phyloP scores from a whole-genome alignment of 345 rosid species.

The Populus ilicifolia region DNA sequence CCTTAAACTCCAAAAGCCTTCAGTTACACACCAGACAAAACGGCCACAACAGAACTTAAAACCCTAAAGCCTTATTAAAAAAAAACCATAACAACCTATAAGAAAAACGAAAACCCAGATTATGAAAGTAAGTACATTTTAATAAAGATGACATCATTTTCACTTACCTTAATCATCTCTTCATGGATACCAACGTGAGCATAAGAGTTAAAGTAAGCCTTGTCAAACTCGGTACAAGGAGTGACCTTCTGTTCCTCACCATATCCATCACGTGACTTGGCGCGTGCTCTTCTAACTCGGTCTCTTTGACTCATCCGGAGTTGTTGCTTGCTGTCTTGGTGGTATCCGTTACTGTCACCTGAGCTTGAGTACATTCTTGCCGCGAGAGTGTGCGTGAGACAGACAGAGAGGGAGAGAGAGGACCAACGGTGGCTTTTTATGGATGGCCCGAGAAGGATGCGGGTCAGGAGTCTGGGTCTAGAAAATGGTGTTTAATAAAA shows the following conservation, averaged over 20 bases:
- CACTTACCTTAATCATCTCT: conserved; percentile 83
- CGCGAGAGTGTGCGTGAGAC: no score
- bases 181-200: conserved; percentile 95
- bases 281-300: conserved; percentile 36
- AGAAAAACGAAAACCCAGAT: no score
- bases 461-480: background rate
- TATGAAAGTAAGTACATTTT: background rate
- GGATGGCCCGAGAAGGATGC: background rate
- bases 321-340: conserved; percentile 44
- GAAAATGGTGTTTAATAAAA: no score
- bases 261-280: conserved; percentile 38
- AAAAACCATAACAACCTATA: no score
- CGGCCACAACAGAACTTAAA: no score
- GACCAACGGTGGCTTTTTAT: background rate
- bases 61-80: no score
- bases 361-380: conserved; percentile 45
- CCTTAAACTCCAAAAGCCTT: no score
- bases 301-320: conserved; percentile 26
- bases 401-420: background rate
- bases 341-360: conserved; percentile 53
- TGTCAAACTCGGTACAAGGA: conserved; percentile 81
- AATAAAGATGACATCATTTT: background rate
- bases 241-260: conserved; percentile 37
- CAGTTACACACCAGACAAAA: no score
- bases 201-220: conserved; percentile 79